phyloP scores from a whole-genome alignment of 768 basidiomycete species.

The Leccinum uliginosum region DNA sequence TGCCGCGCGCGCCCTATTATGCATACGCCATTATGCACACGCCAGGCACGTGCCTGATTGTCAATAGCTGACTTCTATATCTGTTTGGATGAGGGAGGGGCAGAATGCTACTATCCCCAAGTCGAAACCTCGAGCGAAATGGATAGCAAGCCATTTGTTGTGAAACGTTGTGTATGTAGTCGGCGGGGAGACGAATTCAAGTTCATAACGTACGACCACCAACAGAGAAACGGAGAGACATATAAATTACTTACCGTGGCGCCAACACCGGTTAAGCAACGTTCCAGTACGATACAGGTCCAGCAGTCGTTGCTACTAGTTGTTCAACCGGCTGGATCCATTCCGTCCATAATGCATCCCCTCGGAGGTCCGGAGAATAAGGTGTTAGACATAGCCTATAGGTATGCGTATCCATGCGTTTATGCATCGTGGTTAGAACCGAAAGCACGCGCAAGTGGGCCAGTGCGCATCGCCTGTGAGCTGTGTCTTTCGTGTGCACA shows the following conservation, averaged over 20 bases:
- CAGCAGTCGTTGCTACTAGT: not conserved
- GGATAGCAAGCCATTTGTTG: not conserved
- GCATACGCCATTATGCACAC: constrained; percentile 8
- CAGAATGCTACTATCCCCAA: not conserved
- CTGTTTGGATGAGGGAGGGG: not conserved
- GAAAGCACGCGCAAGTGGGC: not conserved
- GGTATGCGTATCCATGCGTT: constrained; percentile 3
- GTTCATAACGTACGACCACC: not conserved
- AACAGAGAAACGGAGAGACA: not conserved
- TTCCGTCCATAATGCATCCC: constrained; percentile 4
- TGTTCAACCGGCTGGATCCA: not conserved
- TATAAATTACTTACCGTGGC: not conserved
- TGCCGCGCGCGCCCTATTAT: not conserved
- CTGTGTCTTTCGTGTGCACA: constrained; percentile 3
- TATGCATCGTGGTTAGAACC: not conserved
- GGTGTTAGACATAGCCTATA: constrained; percentile 1
- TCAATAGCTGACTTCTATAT: constrained; percentile 4
- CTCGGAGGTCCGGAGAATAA: constrained; percentile 21
- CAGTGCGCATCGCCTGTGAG: constrained; percentile 3
- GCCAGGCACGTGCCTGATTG: constrained; percentile 2
- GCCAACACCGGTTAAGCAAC: not conserved
- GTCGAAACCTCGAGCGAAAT: not conserved
- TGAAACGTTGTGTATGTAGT: not conserved
- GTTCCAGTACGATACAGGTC: not conserved
- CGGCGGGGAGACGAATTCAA: not conserved